Base-by-base conservation (phyloP, 164 flowering plant genomes). In the Umbellularia californica region DNA sequence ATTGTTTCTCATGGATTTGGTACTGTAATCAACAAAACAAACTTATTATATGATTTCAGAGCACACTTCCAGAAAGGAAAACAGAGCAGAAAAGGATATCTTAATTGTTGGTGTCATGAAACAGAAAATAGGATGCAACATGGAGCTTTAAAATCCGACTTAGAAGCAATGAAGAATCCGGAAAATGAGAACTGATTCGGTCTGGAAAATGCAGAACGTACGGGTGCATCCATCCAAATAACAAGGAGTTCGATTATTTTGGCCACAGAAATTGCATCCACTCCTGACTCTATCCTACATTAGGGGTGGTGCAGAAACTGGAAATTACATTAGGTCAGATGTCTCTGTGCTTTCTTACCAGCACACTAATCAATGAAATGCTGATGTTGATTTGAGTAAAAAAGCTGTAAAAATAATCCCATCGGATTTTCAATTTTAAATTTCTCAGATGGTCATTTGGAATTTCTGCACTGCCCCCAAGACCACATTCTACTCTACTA, bases 1-100 rank as follows among this genome's bases (percentile, higher is more conserved):
- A 1, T 90, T 92, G 0, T 70, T n/a, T 72, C 98, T 90, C 98
- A 90, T 93, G 13, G 98, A 87, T 76, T 90, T 87, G 13, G 97
- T 93, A 73, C 98, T 93, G 87, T 23, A 79, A 69, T 22, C 23
- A 52, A 52, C n/a, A 19, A 33, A 50, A 70, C 51, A 70, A 65
- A 67, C 17, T 28, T 67, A 22, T 28, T 19, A 33, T 4, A 67
- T 2, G 19, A 2, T 14, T 28, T 65, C 68, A 65, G 23, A 55
- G n/a, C n/a, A 15, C 60, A 4, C 47, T 19, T 67, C 17, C 3
- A 35, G 33, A n/a, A 68, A 41, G 17, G n/a, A 33, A 33, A 11
- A 22, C 5, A 23, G 23, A n/a, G 10, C 47, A 7, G 11, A 41
- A 41, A 41, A 41, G 47, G 47, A 41, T 1, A 69, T 19, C 55